phyloP scores from a whole-genome alignment of 2,329 filamentous ascomycete genomes.

The Xylaria sp. region DNA sequence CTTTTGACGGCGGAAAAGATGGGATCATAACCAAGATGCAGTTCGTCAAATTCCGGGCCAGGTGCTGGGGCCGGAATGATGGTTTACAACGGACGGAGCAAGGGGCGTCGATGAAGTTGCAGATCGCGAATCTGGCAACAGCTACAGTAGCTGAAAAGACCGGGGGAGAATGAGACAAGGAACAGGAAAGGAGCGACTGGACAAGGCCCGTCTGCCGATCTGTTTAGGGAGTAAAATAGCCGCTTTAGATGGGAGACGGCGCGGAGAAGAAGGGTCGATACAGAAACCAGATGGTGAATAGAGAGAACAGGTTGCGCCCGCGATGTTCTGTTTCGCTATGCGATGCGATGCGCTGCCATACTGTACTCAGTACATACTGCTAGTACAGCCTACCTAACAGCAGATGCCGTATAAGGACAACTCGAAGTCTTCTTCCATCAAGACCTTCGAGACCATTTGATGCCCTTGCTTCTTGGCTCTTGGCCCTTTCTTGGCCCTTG shows the following conservation, averaged over 20 bases:
- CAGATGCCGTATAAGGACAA: neutral
- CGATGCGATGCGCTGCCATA: conserved; percentile 7
- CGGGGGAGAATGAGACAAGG: neutral
- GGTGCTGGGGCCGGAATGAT: neutral
- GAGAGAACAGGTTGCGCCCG: conserved; percentile 15
- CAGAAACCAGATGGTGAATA: neutral
- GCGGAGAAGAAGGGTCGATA: conserved; percentile 18
- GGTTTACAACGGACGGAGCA: conserved; percentile 11
- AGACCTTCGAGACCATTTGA: neutral
- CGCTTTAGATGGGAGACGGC: conserved; percentile 2
- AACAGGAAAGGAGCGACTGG: conserved; percentile 17
- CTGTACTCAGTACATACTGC: neutral
- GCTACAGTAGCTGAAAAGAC: conserved; percentile 4
- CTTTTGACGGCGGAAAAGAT: conserved; percentile 9
- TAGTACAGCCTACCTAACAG: neutral
- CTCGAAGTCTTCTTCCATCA: conserved; percentile 5
- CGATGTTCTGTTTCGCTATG: neutral
- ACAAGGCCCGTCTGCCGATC: conserved; percentile 5
- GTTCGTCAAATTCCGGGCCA: neutral
- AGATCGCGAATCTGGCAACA: conserved; percentile 21
- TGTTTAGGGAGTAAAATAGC: neutral
- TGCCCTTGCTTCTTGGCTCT: conserved; percentile 27
- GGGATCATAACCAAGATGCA: conserved; percentile 23
- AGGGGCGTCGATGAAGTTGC: conserved; percentile 19
- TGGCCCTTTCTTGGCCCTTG: conserved; percentile 31